Percentiles rank a stretch among this genome's conserved stretches.
phyloP scores from a whole-genome alignment of 75 land plant genomes.

The Isoetes taiwanensis region DNA sequence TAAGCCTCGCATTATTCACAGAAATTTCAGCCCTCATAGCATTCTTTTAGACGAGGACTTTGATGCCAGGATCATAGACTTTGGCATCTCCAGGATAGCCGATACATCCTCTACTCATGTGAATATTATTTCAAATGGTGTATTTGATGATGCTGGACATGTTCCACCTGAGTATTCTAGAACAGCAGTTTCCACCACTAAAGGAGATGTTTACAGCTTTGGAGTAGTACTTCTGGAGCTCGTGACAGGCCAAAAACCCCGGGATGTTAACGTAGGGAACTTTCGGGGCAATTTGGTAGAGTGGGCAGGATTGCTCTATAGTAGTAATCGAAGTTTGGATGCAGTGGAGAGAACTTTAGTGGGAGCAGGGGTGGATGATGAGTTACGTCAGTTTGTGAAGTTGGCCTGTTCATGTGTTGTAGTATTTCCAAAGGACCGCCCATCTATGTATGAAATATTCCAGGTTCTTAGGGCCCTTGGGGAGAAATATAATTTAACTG shows the following conservation, averaged over 20 bases:
- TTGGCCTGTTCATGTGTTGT: not conserved
- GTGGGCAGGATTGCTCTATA: not conserved
- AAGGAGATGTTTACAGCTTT: conserved; percentile 5
- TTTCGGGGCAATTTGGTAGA: not conserved
- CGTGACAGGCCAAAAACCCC: conserved; percentile 2
- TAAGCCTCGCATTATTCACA: conserved; percentile 1
- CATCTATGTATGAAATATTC: not conserved
- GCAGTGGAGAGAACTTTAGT: not conserved
- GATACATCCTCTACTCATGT: not conserved
- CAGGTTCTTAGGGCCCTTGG: not conserved
- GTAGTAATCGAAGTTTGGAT: not conserved
- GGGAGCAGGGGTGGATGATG: not conserved
- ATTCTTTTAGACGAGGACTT: conserved; percentile 2
- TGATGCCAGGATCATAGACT: conserved; percentile 6
- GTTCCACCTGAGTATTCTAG: not conserved
- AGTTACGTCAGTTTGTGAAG: too few species aligned
- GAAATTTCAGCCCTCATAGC: not conserved
- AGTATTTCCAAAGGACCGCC: not conserved
- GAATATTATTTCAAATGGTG: not conserved
- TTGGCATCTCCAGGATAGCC: not conserved
- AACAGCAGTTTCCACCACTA: not conserved
- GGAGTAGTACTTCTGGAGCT: conserved; percentile 2
- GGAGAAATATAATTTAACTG: too few species aligned
- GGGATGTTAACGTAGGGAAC: not conserved
- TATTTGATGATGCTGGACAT: not conserved